These are phyloP conservation scores for Tilletia horrida DNA, from an alignment of 1,284 basidiomycete species.

Conservation along the genomic window DNA sequence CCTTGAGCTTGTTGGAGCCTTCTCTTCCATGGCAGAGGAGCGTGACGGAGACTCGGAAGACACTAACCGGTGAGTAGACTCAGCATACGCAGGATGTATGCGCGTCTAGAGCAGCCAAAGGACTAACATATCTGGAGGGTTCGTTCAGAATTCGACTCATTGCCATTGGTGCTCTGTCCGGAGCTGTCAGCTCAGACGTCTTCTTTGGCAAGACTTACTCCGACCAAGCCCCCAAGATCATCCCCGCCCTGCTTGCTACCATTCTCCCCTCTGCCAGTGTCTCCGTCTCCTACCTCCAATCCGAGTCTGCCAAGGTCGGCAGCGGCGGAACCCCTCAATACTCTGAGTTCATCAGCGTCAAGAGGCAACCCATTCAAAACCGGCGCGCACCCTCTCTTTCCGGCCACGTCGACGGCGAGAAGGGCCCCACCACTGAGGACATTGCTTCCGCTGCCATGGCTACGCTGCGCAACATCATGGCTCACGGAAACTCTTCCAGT, in stretches of 20 bases:
- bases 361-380: slow-evolving; percentile 68
- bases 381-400: slow-evolving; percentile 81
- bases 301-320: slow-evolving; percentile 64
- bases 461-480: slow-evolving; percentile 70
- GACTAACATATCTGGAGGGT: slow-evolving; percentile 59
- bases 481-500: slow-evolving; percentile 74
- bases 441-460: slow-evolving; percentile 72
- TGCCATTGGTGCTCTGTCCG: slow-evolving; percentile 77
- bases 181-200: slow-evolving; percentile 78
- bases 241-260: slow-evolving; percentile 71
- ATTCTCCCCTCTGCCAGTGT: slow-evolving; percentile 62
- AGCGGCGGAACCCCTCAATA: slow-evolving; percentile 64
- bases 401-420: slow-evolving; percentile 78
- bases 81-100: no score
- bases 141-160: slow-evolving; percentile 71
- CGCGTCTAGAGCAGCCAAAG: no score
- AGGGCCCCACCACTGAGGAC: slow-evolving; percentile 72
- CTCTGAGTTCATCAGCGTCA: slow-evolving; percentile 69
- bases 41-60: slow-evolving; percentile 24
- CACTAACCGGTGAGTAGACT: slow-evolving; percentile 18
- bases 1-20: slow-evolving; percentile 66
- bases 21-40: slow-evolving; percentile 62
- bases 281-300: slow-evolving; percentile 64
- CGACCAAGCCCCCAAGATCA: slow-evolving; percentile 68
- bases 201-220: slow-evolving; percentile 76